Conservation (phyloP, 306 rosid species). For the Acacia crassicarpa region DNA sequence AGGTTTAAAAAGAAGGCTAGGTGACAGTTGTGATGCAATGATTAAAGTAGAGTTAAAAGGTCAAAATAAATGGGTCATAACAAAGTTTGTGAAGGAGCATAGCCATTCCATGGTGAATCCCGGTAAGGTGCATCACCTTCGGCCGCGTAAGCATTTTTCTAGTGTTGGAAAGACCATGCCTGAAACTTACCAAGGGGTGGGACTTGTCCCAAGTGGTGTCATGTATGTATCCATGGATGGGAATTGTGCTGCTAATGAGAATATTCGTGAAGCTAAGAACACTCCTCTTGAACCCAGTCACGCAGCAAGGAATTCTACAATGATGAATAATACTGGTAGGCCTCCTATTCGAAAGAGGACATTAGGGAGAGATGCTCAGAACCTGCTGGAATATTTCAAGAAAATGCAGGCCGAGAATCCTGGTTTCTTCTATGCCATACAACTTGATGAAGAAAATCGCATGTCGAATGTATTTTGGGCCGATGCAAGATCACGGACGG, state of each 20-base stretch:
- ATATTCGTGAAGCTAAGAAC: conserved; percentile 49
- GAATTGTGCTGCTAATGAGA: conserved; percentile 51
- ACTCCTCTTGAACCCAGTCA: conserved; percentile 51
- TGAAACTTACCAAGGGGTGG: conserved; percentile 70
- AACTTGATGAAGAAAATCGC: conserved; percentile 83
- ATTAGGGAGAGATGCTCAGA: conserved; percentile 87
- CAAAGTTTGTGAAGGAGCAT: conserved; percentile 86
- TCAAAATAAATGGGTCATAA: conserved; percentile 78
- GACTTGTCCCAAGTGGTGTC: conserved; percentile 85
- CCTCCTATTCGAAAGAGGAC: conserved; percentile 61
- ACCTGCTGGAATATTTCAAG: conserved; percentile 86
- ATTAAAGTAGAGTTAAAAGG: conserved; percentile 68
- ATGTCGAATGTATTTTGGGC: conserved; percentile 93
- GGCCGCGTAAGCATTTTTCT: conserved; percentile 84
- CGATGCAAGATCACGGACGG: conserved; percentile 82
- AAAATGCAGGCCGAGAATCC: conserved; percentile 97
- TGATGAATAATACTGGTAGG: conserved; percentile 49
- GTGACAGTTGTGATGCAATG: conserved; percentile 76
- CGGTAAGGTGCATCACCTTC: conserved; percentile 52
- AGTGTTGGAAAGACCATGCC: conserved; percentile 67
- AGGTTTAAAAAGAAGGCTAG: conserved; percentile 62
- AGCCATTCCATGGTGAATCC: conserved; percentile 60
- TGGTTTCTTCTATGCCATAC: conserved; percentile 94
- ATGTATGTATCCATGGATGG: conserved; percentile 88
- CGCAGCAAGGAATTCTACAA: conserved; percentile 45